phyloP scores from a whole-genome alignment of 2,329 filamentous ascomycete genomes.

The Coleophoma crateriformis region DNA sequence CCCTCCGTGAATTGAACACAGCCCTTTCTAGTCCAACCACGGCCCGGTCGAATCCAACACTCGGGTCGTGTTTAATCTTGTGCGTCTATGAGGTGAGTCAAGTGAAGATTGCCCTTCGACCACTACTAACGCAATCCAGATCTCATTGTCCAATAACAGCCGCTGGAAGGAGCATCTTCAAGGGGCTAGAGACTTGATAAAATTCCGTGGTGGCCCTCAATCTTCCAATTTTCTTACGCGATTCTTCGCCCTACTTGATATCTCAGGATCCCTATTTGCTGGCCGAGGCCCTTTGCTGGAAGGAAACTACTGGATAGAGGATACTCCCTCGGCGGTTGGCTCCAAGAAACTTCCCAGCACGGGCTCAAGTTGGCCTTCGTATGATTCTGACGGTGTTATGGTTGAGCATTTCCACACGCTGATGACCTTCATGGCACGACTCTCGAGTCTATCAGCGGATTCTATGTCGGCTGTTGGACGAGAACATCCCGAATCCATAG shows the following conservation, averaged over 20 bases:
- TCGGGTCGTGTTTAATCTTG: constrained; percentile 23
- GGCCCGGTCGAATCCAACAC: constrained; percentile 19
- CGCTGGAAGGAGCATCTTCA: constrained; percentile 24
- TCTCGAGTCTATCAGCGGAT: constrained; percentile 20
- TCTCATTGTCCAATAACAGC: constrained; percentile 20
- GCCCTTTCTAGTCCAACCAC: constrained; percentile 16
- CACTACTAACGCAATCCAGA: constrained; percentile 12
- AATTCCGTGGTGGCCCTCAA: constrained; percentile 21
- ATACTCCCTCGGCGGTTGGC: constrained; percentile 1
- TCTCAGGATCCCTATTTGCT: constrained; percentile 21
- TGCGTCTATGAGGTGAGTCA: constrained; percentile 24
- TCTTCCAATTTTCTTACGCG: constrained; percentile 21
- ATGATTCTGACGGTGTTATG: constrained; percentile 19
- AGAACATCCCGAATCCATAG: constrained; percentile 11
- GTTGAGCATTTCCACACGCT: constrained; percentile 20
- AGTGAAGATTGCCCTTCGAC: no score
- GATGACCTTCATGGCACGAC: constrained; percentile 23
- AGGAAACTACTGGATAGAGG: constrained; percentile 24
- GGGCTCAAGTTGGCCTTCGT: constrained; percentile 20
- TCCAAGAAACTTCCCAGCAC: not conserved
- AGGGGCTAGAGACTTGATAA: constrained; percentile 23
- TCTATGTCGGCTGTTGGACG: constrained; percentile 15
- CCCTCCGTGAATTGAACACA: constrained; percentile 18
- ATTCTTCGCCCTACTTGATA: constrained; percentile 24
- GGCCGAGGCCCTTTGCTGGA: constrained; percentile 20